Evolutionary conservation across 2,329 filamentous ascomycete genomes (phyloP).

Genomic region (Rachicladosporium sp.): DNA sequence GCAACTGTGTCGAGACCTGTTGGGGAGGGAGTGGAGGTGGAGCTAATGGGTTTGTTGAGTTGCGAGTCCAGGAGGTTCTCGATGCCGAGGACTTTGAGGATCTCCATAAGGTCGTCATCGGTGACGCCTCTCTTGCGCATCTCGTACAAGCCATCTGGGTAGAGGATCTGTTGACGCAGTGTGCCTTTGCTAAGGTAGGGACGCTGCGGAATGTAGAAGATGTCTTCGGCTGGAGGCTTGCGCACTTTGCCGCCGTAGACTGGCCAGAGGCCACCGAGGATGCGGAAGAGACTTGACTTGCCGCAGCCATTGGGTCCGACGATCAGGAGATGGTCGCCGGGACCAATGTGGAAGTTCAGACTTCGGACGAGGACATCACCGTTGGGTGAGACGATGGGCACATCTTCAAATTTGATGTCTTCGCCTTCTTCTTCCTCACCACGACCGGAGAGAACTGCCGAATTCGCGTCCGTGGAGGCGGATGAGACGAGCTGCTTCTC

Average conservation of each 20-base stretch:
- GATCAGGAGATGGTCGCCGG: conserved; percentile 83
- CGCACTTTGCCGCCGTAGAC: conserved; percentile 90
- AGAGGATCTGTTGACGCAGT: conserved; percentile 89
- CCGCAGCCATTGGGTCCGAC: conserved; percentile 95
- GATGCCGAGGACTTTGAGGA: conserved; percentile 70
- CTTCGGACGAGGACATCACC: conserved; percentile 81
- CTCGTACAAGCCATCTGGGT: conserved; percentile 76
- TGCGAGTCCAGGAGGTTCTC: conserved; percentile 70
- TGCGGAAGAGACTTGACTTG: conserved; percentile 91
- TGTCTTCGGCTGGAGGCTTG: conserved; percentile 82
- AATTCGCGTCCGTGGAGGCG: conserved; percentile 68
- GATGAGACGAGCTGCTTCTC: conserved; percentile 95
- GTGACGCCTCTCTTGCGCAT: conserved; percentile 78
- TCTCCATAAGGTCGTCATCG: conserved; percentile 64
- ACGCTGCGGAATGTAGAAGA: conserved; percentile 96
- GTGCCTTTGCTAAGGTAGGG: conserved; percentile 86
- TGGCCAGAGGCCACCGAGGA: conserved; percentile 91
- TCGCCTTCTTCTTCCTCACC: conserved; percentile 71
- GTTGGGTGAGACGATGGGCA: conserved; percentile 94
- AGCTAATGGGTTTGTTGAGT: too few relatives aligned
- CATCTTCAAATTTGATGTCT: conserved; percentile 73
- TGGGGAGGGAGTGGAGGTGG: not conserved
- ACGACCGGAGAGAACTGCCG: conserved; percentile 67
- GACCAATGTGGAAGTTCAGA: conserved; percentile 74
- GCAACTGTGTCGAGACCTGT: conserved; percentile 81